phyloP scores from a whole-genome alignment of 805 yeast genomes.

The Metschnikowia bowlesiae region DNA sequence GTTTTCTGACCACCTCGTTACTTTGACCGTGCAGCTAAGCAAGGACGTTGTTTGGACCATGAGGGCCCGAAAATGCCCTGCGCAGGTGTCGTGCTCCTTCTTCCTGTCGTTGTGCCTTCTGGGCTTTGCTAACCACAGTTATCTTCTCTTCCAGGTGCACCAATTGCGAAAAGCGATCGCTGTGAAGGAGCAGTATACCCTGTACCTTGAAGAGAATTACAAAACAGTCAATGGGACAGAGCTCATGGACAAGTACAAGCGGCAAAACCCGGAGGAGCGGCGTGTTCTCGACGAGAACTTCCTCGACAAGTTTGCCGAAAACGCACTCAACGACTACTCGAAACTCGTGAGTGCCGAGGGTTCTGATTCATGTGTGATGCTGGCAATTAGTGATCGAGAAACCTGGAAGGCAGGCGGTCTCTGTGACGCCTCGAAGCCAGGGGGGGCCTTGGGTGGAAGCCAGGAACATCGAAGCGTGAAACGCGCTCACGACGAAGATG shows the following conservation, averaged over 20 bases:
- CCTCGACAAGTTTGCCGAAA: neutral
- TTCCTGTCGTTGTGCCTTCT: conserved; percentile 20
- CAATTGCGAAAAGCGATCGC: conserved; percentile 20
- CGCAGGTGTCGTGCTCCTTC: conserved; percentile 10
- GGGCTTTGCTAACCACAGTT: conserved; percentile 20
- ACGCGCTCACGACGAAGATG: neutral
- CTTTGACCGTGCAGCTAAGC: conserved; percentile 4
- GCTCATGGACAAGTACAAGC: conserved; percentile 25
- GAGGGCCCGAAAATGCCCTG: conserved; percentile 8
- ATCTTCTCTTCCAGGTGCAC: conserved; percentile 16
- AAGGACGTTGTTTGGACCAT: conserved; percentile 23
- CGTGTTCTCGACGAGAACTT: neutral
- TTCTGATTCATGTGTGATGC: neutral
- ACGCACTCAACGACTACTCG: neutral
- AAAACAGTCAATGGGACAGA: conserved; percentile 32
- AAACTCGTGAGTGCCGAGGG: neutral
- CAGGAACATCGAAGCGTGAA: neutral
- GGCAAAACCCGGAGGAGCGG: conserved; percentile 12
- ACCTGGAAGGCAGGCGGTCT: conserved; percentile 3
- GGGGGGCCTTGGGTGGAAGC: neutral
- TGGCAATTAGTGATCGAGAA: conserved; percentile 1
- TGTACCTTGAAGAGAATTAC: conserved; percentile 32
- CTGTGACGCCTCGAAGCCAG: neutral
- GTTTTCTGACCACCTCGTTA: neutral
- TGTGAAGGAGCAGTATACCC: conserved; percentile 29